Evolutionary conservation across 352 stramenopile genomes (phyloP).

Genomic region (Phytophthora pseudosyringae): DNA sequence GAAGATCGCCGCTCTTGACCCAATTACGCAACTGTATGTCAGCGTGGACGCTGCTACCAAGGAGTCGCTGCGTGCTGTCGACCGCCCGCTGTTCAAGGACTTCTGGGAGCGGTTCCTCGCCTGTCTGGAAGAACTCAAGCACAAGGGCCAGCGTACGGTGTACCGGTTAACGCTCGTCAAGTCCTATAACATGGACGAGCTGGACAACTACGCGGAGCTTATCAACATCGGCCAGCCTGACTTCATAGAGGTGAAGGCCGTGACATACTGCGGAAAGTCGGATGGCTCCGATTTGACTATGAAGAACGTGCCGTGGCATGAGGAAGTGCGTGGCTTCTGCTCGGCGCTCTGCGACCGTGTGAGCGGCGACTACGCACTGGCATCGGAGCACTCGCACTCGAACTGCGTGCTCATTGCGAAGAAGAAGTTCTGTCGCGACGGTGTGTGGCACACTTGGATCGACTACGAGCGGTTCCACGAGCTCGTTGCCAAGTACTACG

Average conservation of each 20-base stretch:
- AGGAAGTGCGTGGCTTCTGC: slow-evolving; percentile 95
- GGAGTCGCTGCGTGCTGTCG: slow-evolving; percentile 95
- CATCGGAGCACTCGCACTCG: slow-evolving; percentile 96
- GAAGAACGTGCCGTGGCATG: slow-evolving; percentile 98
- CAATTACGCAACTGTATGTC: slow-evolving; percentile 99
- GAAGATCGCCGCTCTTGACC: slow-evolving; percentile 94
- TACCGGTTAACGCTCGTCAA: slow-evolving; percentile 99
- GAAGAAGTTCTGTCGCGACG: slow-evolving; percentile 88
- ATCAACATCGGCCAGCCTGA: slow-evolving; percentile 92
- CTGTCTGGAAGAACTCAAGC: slow-evolving; percentile 92
- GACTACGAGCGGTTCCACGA: slow-evolving; percentile 98
- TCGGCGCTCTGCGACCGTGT: slow-evolving; percentile 79
- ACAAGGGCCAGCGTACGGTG: slow-evolving; percentile 96
- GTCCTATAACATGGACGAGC: slow-evolving; percentile 97
- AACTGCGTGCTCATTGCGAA: slow-evolving; percentile 96
- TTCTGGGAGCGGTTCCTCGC: slow-evolving; percentile 96
- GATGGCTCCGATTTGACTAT: slow-evolving; percentile 98
- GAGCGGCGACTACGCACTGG: slow-evolving; percentile 92
- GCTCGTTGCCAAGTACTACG: slow-evolving; percentile 83
- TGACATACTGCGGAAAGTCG: slow-evolving; percentile 99
- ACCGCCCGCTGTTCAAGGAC: slow-evolving; percentile 97
- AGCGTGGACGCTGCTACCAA: slow-evolving; percentile 97
- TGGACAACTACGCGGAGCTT: slow-evolving; percentile 95
- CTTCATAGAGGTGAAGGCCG: slow-evolving; percentile 97
- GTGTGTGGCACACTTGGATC: slow-evolving; percentile 99